These are phyloP conservation scores for Pleurotus ostreatus DNA, from an alignment of 768 basidiomycete genomes.

Conservation along the genomic window DNA sequence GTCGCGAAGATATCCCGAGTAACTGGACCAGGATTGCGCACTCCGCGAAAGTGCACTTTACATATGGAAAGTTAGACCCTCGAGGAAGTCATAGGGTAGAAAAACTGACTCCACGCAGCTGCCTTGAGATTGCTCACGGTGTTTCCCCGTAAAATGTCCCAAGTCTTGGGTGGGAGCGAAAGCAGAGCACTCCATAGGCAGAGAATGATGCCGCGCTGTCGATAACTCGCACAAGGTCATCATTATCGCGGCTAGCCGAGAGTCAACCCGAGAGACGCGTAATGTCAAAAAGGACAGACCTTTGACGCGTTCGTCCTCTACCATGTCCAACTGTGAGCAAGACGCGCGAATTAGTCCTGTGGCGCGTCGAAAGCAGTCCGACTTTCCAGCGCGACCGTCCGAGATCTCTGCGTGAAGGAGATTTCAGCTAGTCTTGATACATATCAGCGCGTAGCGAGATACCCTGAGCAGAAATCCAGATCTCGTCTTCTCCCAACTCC, in stretches of 20 bases:
- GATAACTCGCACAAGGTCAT: conserved; percentile 78
- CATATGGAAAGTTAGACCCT: background rate
- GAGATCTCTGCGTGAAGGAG: conserved; percentile 30
- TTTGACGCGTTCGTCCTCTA: conserved; percentile 57
- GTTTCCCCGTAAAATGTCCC: conserved; percentile 14
- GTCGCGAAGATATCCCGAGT: conserved; percentile 80
- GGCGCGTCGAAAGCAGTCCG: conserved; percentile 63
- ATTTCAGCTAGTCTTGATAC: background rate
- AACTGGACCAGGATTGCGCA: conserved; percentile 82
- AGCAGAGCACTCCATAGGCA: conserved; percentile 60
- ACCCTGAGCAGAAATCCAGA: background rate
- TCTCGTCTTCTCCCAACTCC: background rate
- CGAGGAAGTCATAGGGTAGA: background rate
- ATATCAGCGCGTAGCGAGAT: background rate
- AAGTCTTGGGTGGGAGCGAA: conserved; percentile 24
- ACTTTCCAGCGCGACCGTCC: conserved; percentile 37
- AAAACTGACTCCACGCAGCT: conserved; percentile 48
- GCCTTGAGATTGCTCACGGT: conserved; percentile 27
- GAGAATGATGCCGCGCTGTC: conserved; percentile 63
- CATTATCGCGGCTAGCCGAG: conserved; percentile 55
- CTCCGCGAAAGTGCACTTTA: conserved; percentile 69
- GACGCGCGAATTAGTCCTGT: conserved; percentile 40
- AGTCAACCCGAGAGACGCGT: background rate
- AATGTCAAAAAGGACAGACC: conserved; percentile 30
- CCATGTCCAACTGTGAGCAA: conserved; percentile 56